Evolutionary conservation across 1,139 yeast genomes (phyloP).

Genomic region (Nakaseomyces glabratus): DNA sequence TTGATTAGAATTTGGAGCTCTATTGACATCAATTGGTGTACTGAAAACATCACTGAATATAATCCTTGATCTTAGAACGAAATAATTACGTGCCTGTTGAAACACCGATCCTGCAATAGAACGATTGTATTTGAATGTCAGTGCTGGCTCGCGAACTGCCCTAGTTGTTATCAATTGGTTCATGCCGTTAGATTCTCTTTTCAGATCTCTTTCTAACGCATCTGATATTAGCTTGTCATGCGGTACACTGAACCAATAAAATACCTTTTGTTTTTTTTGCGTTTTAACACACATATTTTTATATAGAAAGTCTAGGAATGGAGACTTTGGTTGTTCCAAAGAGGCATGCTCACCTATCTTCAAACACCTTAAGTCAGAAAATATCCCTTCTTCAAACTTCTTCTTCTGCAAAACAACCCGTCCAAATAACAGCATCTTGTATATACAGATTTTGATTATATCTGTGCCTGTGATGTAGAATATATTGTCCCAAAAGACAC

Average conservation of each 20-base stretch:
- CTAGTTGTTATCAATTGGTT: conserved; percentile 47
- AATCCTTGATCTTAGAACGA: too few species aligned
- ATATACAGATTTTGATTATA: conserved; percentile 84
- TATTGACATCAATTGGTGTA: too few species aligned
- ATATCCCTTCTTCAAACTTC: conserved; percentile 94
- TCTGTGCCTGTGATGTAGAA: conserved; percentile 94
- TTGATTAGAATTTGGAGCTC: too few species aligned
- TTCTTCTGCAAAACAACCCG: conserved; percentile 74
- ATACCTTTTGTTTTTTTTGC: conserved; percentile 93
- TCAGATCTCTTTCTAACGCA: conserved; percentile 86
- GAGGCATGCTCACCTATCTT: conserved; percentile 86
- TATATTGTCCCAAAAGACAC: conserved; percentile 86
- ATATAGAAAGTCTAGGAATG: conserved; percentile 73
- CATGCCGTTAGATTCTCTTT: conserved; percentile 53
- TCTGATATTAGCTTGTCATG: conserved; percentile 91
- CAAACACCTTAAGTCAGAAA: conserved; percentile 78
- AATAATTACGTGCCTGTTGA: conserved; percentile 19
- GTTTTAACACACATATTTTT: conserved; percentile 85
- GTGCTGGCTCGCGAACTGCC: conserved; percentile 53
- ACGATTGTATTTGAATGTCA: conserved; percentile 45
- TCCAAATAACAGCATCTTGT: conserved; percentile 86
- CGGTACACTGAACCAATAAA: conserved; percentile 93
- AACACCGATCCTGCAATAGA: conserved; percentile 19
- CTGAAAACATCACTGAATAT: too few species aligned
- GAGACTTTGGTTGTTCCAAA: conserved; percentile 80